Percentiles rank a stretch among this genome's conserved stretches.
These are phyloP conservation scores for Geotrichum ghanense DNA, from an alignment of 805 yeast genomes.

Conservation along the genomic window DNA sequence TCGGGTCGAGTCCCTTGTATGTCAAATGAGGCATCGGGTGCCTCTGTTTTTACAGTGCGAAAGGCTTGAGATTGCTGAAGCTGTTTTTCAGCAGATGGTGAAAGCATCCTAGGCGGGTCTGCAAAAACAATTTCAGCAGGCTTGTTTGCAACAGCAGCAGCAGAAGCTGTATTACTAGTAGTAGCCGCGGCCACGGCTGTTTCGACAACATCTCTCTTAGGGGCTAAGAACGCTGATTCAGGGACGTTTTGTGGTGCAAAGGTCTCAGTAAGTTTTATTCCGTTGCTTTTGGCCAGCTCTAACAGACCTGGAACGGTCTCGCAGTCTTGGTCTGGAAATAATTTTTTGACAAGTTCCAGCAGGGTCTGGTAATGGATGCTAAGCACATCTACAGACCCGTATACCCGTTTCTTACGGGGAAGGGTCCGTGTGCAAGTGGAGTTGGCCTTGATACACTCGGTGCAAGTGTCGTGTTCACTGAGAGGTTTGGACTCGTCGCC, in stretches of 20 bases:
- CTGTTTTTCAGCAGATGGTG: too few species aligned
- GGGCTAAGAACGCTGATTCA: background rate
- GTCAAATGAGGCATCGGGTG: too few species aligned
- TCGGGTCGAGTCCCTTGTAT: too few species aligned
- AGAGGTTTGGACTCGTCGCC: background rate
- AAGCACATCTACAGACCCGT: background rate
- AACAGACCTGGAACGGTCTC: background rate
- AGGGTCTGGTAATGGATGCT: background rate
- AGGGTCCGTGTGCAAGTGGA: background rate
- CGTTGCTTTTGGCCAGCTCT: background rate
- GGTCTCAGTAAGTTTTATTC: background rate
- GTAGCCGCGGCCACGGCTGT: background rate
- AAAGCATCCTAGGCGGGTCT: too few species aligned
- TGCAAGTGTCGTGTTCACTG: background rate
- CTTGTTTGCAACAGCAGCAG: background rate
- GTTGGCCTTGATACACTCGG: background rate
- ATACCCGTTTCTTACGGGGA: background rate
- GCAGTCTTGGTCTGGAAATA: background rate
- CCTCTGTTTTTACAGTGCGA: too few species aligned
- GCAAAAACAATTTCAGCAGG: too few species aligned
- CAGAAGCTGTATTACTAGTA: background rate
- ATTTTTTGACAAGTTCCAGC: background rate
- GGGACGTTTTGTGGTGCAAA: background rate
- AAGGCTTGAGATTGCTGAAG: too few species aligned
- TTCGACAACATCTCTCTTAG: background rate